These are phyloP conservation scores for Aspergillus carbonarius DNA, from an alignment of 2,329 filamentous ascomycete genomes.

Conservation along the genomic window DNA sequence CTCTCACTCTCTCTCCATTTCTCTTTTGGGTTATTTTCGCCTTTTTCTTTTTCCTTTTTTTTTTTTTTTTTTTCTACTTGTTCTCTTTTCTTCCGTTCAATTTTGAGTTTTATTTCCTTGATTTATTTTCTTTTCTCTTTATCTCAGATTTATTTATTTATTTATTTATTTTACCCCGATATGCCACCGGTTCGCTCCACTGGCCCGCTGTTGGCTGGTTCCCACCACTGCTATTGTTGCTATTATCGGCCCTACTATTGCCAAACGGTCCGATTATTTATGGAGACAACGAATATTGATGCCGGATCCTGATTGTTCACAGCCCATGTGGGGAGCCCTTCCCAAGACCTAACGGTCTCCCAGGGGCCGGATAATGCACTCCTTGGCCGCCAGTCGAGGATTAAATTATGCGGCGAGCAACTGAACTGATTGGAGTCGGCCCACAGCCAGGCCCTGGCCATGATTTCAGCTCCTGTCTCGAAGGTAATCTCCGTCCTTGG, in stretches of 20 bases:
- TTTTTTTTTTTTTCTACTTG: neutral
- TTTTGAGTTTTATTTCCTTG: neutral
- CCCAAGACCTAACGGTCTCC: neutral
- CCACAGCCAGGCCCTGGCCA: neutral
- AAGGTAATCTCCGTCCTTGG: conserved; percentile 13
- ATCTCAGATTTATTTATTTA: neutral
- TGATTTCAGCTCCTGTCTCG: conserved; percentile 7
- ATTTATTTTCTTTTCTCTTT: neutral
- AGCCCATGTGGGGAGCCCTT: neutral
- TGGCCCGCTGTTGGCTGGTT: conserved; percentile 10
- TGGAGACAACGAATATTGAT: neutral
- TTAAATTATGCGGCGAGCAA: neutral
- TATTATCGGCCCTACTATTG: conserved; percentile 9
- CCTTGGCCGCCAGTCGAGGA: neutral
- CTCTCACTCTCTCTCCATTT: conserved; percentile 8
- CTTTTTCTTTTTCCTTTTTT: neutral
- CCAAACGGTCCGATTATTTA: neutral
- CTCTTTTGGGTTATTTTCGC: neutral
- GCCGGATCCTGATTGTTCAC: neutral
- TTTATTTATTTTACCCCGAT: neutral
- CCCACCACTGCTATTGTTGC: conserved; percentile 1
- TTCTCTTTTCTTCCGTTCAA: neutral
- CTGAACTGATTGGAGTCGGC: neutral
- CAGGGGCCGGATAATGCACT: neutral
- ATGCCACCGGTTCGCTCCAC: conserved; percentile 8